Evolutionary conservation across 352 stramenopile species (phyloP).

Genomic region (Phytophthora boehmeriae): DNA sequence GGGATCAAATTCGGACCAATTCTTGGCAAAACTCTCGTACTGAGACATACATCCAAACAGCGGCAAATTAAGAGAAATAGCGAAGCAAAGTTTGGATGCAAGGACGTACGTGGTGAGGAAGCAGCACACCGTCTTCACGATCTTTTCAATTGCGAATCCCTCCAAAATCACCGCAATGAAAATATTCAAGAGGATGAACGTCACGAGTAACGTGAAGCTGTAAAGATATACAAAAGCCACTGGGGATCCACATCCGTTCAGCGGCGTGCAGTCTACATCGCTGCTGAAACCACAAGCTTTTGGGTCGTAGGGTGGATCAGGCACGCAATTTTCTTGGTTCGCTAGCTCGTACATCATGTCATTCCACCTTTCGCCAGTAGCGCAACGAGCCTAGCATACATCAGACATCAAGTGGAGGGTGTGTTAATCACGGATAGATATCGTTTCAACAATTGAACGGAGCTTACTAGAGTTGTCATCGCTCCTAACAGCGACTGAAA

Average conservation of each 20-base stretch:
- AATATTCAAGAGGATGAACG: conserved; percentile 91
- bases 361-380: conserved; percentile 94
- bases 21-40: conserved; percentile 79
- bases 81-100: neutral
- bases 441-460: neutral
- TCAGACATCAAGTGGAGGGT: conserved; percentile 24
- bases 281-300: conserved; percentile 68
- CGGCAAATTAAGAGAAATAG: neutral
- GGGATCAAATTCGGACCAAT: conserved; percentile 84
- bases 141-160: conserved; percentile 85
- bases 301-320: conserved; percentile 55
- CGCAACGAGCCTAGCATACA: conserved; percentile 77
- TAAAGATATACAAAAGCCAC: conserved; percentile 85
- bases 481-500: conserved; percentile 87
- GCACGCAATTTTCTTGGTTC: conserved; percentile 44
- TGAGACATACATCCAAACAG: conserved; percentile 20
- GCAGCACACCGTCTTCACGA: conserved; percentile 56
- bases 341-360: conserved; percentile 90
- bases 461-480: conserved; percentile 58
- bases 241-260: conserved; percentile 74
- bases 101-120: conserved; percentile 56
- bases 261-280: conserved; percentile 44
- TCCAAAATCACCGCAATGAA: conserved; percentile 94
- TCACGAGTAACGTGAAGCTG: conserved; percentile 89
- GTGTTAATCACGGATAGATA: neutral